Conservation (phyloP, 148 eudicot species). For the Vaccinium darrowii region DNA sequence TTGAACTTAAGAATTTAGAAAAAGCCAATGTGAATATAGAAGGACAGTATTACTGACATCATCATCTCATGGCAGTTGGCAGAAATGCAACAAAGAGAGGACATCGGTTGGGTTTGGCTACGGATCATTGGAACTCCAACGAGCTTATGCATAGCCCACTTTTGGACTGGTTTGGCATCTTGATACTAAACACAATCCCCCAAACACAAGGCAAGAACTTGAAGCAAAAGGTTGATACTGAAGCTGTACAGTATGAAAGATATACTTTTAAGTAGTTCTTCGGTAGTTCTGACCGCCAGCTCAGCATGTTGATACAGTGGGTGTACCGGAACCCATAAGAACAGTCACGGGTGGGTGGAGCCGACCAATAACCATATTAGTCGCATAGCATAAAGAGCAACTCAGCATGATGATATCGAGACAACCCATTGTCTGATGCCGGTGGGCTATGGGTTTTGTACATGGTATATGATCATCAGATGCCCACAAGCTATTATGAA, state of each 20-base stretch:
- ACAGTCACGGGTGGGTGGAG: neutral
- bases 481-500: neutral
- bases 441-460: neutral
- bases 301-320: neutral
- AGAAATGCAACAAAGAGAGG: conserved; percentile 52
- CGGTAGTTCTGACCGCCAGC: neutral
- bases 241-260: neutral
- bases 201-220: neutral
- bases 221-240: neutral
- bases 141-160: conserved; percentile 50
- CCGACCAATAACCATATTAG: neutral
- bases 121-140: conserved; percentile 71
- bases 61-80: conserved; percentile 53
- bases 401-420: neutral
- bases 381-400: neutral
- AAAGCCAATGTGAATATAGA: neutral
- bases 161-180: conserved; percentile 64
- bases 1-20: neutral
- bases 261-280: neutral
- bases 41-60: neutral
- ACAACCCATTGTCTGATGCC: neutral
- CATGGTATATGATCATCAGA: neutral
- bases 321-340: neutral
- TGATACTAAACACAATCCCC: conserved; percentile 1
- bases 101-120: conserved; percentile 63